phyloP scores from a whole-genome alignment of 768 basidiomycete genomes.

The Cyclocybe cylindracea region DNA sequence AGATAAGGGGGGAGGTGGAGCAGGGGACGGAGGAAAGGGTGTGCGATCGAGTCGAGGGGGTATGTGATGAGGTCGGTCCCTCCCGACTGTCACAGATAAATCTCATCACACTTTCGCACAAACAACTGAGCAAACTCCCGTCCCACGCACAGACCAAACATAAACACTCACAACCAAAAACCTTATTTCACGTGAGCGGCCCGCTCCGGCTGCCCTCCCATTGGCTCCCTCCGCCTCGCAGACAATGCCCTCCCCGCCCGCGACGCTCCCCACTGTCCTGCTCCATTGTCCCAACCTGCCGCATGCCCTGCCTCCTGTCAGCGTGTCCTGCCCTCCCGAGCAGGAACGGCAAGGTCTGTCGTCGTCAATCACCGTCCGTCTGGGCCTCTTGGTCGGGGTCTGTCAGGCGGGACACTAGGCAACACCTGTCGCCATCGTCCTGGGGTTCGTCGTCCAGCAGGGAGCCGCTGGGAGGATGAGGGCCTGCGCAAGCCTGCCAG shows the following conservation, averaged over 20 bases:
- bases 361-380: no score
- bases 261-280: background rate
- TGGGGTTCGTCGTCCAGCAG: no score
- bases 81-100: constrained; percentile 50
- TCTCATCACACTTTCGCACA: constrained; percentile 39
- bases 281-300: background rate
- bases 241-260: background rate
- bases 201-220: constrained; percentile 16
- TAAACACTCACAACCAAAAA: constrained; percentile 37
- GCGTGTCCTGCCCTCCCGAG: no score
- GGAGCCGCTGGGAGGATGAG: no score
- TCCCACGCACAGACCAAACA: constrained; percentile 51
- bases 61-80: constrained; percentile 51
- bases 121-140: constrained; percentile 21
- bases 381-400: no score
- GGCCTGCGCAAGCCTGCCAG: no score
- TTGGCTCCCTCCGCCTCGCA: constrained; percentile 12
- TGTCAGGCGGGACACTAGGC: no score
- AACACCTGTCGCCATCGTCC: no score
- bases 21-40: constrained; percentile 35
- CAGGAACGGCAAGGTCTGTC: no score
- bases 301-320: background rate
- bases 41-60: constrained; percentile 41
- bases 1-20: constrained; percentile 28
- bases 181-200: constrained; percentile 38